Conservation (phyloP, 2,329 filamentous ascomycete species). For the Fusarium liriodendri region DNA sequence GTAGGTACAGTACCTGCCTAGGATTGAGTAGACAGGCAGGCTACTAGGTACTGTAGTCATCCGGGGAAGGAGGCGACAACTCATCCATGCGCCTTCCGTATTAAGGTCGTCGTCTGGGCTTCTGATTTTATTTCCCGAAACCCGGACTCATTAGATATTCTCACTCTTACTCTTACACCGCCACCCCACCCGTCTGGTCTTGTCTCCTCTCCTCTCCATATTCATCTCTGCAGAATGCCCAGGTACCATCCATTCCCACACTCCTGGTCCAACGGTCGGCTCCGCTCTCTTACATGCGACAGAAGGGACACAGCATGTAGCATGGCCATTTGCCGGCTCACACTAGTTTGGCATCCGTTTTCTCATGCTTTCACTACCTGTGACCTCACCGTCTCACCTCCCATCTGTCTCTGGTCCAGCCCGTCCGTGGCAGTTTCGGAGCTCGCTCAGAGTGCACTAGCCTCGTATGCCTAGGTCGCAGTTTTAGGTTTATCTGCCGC, state of each 20-base stretch:
- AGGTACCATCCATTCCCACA: not conserved
- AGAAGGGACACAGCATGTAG: not conserved
- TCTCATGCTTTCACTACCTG: not conserved
- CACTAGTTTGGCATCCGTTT: conserved; percentile 5
- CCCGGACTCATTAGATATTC: not conserved
- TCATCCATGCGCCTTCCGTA: conserved; percentile 9
- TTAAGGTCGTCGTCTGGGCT: conserved; percentile 6
- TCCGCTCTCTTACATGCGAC: conserved; percentile 32
- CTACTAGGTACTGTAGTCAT: not conserved
- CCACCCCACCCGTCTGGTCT: not conserved
- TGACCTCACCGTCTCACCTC: conserved; percentile 13
- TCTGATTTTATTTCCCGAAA: conserved; percentile 31
- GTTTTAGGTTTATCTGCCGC: conserved; percentile 39
- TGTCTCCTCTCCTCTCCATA: not conserved
- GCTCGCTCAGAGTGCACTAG: conserved; percentile 9
- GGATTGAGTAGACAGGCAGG: not conserved
- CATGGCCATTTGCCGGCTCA: conserved; percentile 26
- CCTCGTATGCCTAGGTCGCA: conserved; percentile 4
- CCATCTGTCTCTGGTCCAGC: conserved; percentile 12
- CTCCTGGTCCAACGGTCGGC: conserved; percentile 20
- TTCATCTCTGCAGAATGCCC: not conserved
- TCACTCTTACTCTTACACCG: not conserved
- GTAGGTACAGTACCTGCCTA: not conserved
- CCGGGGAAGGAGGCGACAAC: conserved; percentile 16
- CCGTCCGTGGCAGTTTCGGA: not conserved